Conservation (phyloP, 192 early-diverging fungal species). For the Podila minutissima region DNA sequence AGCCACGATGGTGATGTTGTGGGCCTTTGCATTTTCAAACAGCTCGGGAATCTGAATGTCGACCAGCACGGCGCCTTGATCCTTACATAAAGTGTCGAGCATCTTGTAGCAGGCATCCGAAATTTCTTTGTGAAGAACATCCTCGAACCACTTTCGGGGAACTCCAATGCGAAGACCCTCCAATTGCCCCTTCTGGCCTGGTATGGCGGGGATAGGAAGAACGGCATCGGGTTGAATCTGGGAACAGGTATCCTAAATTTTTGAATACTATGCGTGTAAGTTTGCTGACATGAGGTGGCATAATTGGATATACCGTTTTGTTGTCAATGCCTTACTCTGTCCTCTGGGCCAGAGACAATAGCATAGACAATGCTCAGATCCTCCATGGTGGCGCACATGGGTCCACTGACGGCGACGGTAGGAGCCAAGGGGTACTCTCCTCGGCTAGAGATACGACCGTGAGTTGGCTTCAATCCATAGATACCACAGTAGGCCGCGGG, state of each 20-base stretch:
- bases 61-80: slow-evolving; percentile 68
- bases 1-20: slow-evolving; percentile 69
- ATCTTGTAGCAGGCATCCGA: slow-evolving; percentile 35
- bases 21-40: slow-evolving; percentile 63
- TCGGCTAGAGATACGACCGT: slow-evolving; percentile 63
- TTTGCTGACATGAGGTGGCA: background rate
- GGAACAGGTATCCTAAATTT: slow-evolving; percentile 54
- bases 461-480: slow-evolving; percentile 81
- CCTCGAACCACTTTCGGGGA: slow-evolving; percentile 58
- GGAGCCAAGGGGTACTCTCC: slow-evolving; percentile 66
- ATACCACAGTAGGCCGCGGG: slow-evolving; percentile 78
- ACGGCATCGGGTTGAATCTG: slow-evolving; percentile 61
- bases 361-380: slow-evolving; percentile 75
- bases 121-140: slow-evolving; percentile 50
- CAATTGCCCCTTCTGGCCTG: slow-evolving; percentile 32
- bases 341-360: slow-evolving; percentile 68
- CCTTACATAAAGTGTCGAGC: slow-evolving; percentile 41
- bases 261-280: background rate
- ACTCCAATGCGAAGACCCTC: slow-evolving; percentile 68
- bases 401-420: slow-evolving; percentile 69
- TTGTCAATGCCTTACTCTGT: slow-evolving; percentile 25
- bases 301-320: background rate
- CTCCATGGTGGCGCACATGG: slow-evolving; percentile 73
- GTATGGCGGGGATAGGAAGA: slow-evolving; percentile 19
- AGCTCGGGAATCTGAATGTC: slow-evolving; percentile 71